These are phyloP conservation scores for Glonium stellatum DNA, from an alignment of 495 filamentous ascomycete genomes.

Conservation along the genomic window DNA sequence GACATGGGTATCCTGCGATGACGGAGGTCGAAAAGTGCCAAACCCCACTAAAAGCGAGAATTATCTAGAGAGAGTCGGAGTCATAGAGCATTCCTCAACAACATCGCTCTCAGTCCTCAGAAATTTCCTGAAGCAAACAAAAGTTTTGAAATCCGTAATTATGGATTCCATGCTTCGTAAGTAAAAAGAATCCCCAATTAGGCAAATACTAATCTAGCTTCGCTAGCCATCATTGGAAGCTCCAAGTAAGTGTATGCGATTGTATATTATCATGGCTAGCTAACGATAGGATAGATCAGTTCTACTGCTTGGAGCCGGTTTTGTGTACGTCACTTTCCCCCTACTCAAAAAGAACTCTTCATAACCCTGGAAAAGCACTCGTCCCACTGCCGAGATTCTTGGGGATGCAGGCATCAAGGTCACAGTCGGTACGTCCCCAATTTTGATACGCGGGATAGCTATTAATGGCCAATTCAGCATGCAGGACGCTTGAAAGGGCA, in stretches of 20 bases:
- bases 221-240: constrained; percentile 1
- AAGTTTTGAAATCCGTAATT: not conserved
- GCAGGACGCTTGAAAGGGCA: constrained; percentile 73
- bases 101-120: too few species aligned
- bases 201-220: not conserved
- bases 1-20: not conserved
- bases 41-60: constrained; percentile 2
- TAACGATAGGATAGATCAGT: constrained; percentile 35
- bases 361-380: constrained; percentile 39
- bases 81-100: not conserved
- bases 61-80: not conserved
- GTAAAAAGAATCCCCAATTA: not conserved
- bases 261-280: not conserved
- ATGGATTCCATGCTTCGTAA: constrained; percentile 7
- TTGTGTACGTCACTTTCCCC: constrained; percentile 45
- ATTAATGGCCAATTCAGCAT: constrained; percentile 49
- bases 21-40: not conserved
- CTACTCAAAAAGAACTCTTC: not conserved
- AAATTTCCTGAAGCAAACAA: too few species aligned
- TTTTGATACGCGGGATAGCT: not conserved
- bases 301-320: constrained; percentile 70
- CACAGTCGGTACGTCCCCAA: constrained; percentile 61
- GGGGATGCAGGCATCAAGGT: constrained; percentile 68
- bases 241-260: not conserved
- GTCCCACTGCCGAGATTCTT: constrained; percentile 72